Percentiles rank a stretch among this genome's conserved stretches.
These are phyloP conservation scores for Moringa oleifera DNA, from an alignment of 345 rosid species.

Conservation along the genomic window DNA sequence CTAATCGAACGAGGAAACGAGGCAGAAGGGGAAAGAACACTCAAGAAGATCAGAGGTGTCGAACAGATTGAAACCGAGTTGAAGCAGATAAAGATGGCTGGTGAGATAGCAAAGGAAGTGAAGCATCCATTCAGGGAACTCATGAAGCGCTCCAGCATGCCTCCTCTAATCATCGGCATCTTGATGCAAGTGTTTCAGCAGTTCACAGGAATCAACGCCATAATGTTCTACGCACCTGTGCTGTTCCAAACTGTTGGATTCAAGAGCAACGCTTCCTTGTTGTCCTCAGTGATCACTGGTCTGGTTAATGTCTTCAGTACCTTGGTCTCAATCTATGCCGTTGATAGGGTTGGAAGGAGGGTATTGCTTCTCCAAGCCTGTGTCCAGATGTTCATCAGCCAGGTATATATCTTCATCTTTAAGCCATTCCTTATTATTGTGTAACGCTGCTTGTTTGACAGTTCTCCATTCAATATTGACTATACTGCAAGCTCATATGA, in stretches of 20 bases:
- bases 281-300: no score
- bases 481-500: no score
- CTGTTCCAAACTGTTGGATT: no score
- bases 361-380: conserved; percentile 32
- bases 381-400: conserved; percentile 13
- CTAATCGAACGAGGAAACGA: conserved; percentile 38
- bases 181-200: conserved; percentile 40
- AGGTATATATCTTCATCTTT: conserved; percentile 7
- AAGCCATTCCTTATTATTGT: background rate
- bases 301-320: conserved; percentile 31
- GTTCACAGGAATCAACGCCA: conserved; percentile 47
- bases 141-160: conserved; percentile 25
- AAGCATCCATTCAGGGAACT: conserved; percentile 33
- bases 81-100: conserved; percentile 24
- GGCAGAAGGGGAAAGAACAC: conserved; percentile 24
- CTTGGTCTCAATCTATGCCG: conserved; percentile 27
- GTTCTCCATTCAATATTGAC: no score
- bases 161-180: conserved; percentile 34
- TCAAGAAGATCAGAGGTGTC: conserved; percentile 47
- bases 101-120: conserved; percentile 23
- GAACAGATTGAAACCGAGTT: conserved; percentile 42
- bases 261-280: no score
- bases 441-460: no score
- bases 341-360: conserved; percentile 31
- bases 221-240: no score